Conservation (phyloP, 2,329 filamentous ascomycete genomes). For the Escovopsis sp. region DNA sequence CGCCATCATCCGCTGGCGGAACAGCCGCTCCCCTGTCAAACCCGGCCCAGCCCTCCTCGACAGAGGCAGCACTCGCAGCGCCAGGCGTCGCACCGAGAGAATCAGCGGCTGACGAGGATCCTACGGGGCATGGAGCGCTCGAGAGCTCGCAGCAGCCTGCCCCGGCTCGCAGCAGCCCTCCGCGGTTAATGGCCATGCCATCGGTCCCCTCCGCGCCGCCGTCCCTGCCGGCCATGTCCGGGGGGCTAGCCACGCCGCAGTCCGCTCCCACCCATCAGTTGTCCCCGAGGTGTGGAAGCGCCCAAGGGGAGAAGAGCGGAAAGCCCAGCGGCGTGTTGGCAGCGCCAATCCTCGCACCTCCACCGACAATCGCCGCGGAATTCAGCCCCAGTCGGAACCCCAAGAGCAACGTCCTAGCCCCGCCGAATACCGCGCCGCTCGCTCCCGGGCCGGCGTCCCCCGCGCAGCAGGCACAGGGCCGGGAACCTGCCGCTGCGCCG, state of each 20-base stretch:
- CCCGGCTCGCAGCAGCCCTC: background rate
- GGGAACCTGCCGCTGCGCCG: background rate
- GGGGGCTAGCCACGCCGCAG: slow-evolving; percentile 7
- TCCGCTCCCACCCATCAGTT: slow-evolving; percentile 6
- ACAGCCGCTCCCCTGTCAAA: background rate
- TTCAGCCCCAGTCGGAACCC: slow-evolving; percentile 10
- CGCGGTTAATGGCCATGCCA: slow-evolving; percentile 9
- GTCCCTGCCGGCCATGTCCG: slow-evolving; percentile 2
- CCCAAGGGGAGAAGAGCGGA: slow-evolving; percentile 12
- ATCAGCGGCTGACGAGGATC: too few relatives aligned
- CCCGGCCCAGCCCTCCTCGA: too few relatives aligned
- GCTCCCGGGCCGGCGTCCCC: slow-evolving; percentile 10
- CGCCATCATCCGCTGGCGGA: background rate
- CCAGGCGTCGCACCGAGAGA: too few relatives aligned
- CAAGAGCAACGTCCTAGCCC: slow-evolving; percentile 30
- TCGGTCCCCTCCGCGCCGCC: slow-evolving; percentile 8
- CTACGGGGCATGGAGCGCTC: too few relatives aligned
- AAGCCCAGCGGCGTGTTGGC: slow-evolving; percentile 21
- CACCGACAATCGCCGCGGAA: slow-evolving; percentile 15
- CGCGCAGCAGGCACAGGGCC: background rate
- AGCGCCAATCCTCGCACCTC: slow-evolving; percentile 23
- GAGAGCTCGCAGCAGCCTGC: too few relatives aligned
- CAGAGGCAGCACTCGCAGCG: too few relatives aligned
- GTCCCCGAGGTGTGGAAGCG: slow-evolving; percentile 6
- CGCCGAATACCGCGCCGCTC: slow-evolving; percentile 25